Conservation (phyloP, 108 stramenopile genomes). For the Nitzschia palea region DNA sequence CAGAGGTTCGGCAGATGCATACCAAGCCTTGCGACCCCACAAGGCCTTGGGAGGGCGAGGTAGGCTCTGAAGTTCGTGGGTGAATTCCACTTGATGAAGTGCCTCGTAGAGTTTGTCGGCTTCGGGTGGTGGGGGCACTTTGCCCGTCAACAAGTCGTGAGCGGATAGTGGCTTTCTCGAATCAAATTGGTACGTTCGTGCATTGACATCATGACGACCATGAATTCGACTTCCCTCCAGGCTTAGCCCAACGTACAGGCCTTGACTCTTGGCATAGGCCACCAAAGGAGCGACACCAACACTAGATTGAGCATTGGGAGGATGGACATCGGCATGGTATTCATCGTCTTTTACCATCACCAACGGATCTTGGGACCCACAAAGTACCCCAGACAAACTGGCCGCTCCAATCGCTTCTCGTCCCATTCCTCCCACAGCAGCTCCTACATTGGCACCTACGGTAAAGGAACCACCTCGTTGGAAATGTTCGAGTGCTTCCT, state of each 20-base stretch:
- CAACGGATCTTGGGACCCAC: conserved; percentile 27
- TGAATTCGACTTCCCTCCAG: conserved; percentile 84
- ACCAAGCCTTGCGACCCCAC: conserved; percentile 58
- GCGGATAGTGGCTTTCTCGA: conserved; percentile 51
- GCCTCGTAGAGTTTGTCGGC: conserved; percentile 79
- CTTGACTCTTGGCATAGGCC: conserved; percentile 87
- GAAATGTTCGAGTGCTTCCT: conserved; percentile 85
- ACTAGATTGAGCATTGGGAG: background rate
- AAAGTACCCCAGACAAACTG: conserved; percentile 50
- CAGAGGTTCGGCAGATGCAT: background rate
- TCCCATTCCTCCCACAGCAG: conserved; percentile 71
- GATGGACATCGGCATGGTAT: conserved; percentile 34
- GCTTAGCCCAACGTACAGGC: conserved; percentile 83
- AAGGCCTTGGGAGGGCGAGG: conserved; percentile 35
- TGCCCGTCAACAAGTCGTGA: conserved; percentile 72
- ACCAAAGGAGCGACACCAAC: conserved; percentile 75
- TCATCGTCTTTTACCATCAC: conserved; percentile 63
- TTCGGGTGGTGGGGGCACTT: conserved; percentile 74
- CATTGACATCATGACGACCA: conserved; percentile 79
- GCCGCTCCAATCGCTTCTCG: conserved; percentile 85
- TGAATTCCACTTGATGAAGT: conserved; percentile 72
- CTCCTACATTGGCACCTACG: conserved; percentile 81
- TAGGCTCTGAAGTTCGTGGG: conserved; percentile 71
- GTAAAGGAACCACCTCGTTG: conserved; percentile 68
- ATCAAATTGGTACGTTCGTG: conserved; percentile 72